Conservation (phyloP, 2,329 filamentous ascomycete genomes). For the Purpureocillium takamizusanense region DNA sequence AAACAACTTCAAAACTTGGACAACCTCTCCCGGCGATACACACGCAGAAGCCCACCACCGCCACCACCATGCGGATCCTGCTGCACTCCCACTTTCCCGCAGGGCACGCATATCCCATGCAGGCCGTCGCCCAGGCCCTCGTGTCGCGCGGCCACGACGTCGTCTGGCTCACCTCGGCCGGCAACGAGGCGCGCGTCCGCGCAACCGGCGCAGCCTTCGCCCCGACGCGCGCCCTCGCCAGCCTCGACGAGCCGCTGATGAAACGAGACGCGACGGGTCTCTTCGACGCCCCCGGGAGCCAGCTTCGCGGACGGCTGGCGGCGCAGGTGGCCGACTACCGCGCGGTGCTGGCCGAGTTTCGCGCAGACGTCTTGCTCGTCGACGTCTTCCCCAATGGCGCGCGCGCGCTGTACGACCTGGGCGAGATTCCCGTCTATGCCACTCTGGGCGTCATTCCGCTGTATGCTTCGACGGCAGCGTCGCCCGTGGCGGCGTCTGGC, state of each 20-base stretch:
- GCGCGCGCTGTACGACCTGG: slow-evolving; percentile 23
- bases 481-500: slow-evolving; percentile 22
- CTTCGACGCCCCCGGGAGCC: slow-evolving; percentile 16
- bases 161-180: slow-evolving; percentile 25
- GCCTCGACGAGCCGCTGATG: slow-evolving; percentile 20
- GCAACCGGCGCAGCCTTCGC: slow-evolving; percentile 24
- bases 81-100: slow-evolving; percentile 29
- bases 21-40: too few species aligned
- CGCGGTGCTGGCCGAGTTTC: slow-evolving; percentile 16
- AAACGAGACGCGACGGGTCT: slow-evolving; percentile 18
- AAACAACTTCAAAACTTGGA: too few species aligned
- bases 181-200: slow-evolving; percentile 22
- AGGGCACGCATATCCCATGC: slow-evolving; percentile 29
- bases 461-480: slow-evolving; percentile 19
- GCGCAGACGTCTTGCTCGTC: slow-evolving; percentile 23
- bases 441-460: slow-evolving; percentile 30
- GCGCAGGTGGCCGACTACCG: slow-evolving; percentile 28
- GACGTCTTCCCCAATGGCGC: slow-evolving; percentile 28
- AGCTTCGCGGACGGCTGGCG: slow-evolving; percentile 17
- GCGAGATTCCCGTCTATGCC: slow-evolving; percentile 23
- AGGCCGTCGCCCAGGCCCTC: slow-evolving; percentile 27
- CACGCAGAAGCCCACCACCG: too few species aligned
- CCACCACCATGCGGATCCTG: slow-evolving; percentile 22
- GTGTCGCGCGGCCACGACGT: slow-evolving; percentile 27
- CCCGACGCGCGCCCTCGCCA: slow-evolving; percentile 19